Base-by-base conservation (phyloP, 208 protist species). In the Porcisia deanei region DNA sequence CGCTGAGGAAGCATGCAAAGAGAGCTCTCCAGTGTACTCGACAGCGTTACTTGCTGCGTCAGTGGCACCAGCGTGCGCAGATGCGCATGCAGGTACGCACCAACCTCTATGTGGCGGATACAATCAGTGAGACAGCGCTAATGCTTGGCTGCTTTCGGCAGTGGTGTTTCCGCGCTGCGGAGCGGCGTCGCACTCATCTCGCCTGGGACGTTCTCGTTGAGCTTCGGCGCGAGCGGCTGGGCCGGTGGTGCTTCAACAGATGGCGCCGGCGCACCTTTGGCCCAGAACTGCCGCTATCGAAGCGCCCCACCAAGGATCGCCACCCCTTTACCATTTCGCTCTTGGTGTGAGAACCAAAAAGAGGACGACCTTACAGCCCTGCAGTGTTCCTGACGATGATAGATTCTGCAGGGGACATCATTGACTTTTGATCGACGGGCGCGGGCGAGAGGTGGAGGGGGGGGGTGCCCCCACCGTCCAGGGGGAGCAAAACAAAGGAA, bases 71-170 rank as follows among this genome's bases (percentile, higher is more conserved):
- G 0, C 77, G 74, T 22, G 54, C 73, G n/a, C 60, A 47, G 47
- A 53, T 39, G 20, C 77, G 77, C 34, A 8, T 73, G 12, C 47
- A 72, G 45, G 25, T 55, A 18, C 85, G 77, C 30, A 73, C 70
- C 6, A 61, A 80, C 25, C 54, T 85, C 54, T 83, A 85, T 25
- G 67, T 95, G n/a, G 91, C 91, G 0, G 90, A 89, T 49, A 91
- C 88, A 18, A 72, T 95, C 25, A 83, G 85, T 10, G 91, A 97
- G 59, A 87, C 90, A 22, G 83, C 90, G 7, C 64, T 91, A 39
- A 80, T 91, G n/a, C 66, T 93, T 34, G 80, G 82, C 12, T 91
- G 87, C 65, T 64, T 94, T 79, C 89, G 89, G 54, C 77, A 75
- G 54, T 97, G 93, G 91, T 77, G 83, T 7, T 30, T 52, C 16